A percentile compares a stretch with the other conserved stretches of the same genome.
phyloP scores from a whole-genome alignment of 129 eudicot species.

The carrot (Daucus carota) region DNA sequence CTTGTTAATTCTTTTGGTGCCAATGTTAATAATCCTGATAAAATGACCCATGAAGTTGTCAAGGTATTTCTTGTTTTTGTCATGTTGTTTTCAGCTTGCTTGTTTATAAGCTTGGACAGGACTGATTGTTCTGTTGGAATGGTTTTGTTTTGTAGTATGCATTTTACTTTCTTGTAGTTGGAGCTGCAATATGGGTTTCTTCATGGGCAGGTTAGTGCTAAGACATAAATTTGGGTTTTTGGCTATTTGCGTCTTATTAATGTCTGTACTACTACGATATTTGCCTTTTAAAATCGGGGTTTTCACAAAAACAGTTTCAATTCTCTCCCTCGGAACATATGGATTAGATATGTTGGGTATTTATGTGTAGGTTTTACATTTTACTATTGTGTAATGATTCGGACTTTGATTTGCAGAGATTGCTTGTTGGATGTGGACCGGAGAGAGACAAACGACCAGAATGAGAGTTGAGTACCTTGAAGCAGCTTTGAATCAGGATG shows the following conservation, averaged over 20 bases:
- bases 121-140: conserved; percentile 4
- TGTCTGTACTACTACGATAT: neutral
- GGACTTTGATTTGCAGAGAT: conserved; percentile 49
- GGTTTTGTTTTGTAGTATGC: conserved; percentile 67
- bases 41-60: conserved; percentile 77
- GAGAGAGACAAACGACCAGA: conserved; percentile 91
- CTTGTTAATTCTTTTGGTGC: conserved; percentile 93
- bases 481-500: conserved; percentile 90
- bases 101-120: neutral
- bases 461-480: conserved; percentile 93
- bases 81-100: neutral
- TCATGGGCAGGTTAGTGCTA: conserved; percentile 88
- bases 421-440: conserved; percentile 99
- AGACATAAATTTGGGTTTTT: neutral
- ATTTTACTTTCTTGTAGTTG: conserved; percentile 93
- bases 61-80: conserved; percentile 37
- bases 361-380: neutral
- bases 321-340: neutral
- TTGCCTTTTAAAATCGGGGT: neutral
- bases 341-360: neutral
- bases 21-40: conserved; percentile 72
- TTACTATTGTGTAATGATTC: neutral
- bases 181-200: conserved; percentile 99
- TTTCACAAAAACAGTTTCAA: neutral
- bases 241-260: neutral